Conservation (phyloP, 257 asterid species). For the Petrea volubilis region DNA sequence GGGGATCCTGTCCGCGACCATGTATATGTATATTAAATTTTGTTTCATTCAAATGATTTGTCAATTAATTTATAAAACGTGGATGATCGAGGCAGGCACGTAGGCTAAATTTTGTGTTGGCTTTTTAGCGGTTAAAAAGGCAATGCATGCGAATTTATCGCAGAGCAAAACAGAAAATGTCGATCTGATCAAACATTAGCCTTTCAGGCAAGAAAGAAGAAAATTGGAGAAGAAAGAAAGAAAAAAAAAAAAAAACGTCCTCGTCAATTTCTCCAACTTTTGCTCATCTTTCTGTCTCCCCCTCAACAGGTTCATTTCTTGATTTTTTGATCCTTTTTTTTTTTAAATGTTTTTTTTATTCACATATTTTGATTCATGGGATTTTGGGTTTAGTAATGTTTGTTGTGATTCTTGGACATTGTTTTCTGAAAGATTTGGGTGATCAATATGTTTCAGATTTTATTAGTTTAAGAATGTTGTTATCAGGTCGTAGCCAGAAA, state of each 20-base stretch:
- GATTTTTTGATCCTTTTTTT: not conserved
- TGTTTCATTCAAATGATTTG: too few relatives aligned
- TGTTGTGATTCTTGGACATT: not conserved
- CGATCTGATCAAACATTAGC: not conserved
- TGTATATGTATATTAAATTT: too few relatives aligned
- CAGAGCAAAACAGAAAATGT: constrained; percentile 20
- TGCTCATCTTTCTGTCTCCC: constrained; percentile 29
- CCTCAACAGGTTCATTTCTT: constrained; percentile 26
- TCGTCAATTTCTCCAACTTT: constrained; percentile 24
- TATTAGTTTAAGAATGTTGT: too few relatives aligned
- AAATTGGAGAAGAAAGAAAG: too few relatives aligned
- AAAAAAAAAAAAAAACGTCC: constrained; percentile 15
- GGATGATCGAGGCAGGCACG: constrained; percentile 46
- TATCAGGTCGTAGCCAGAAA: too few relatives aligned
- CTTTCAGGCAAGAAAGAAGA: not conserved
- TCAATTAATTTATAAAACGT: constrained; percentile 31
- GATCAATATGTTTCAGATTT: too few relatives aligned
- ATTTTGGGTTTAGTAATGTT: constrained; percentile 7
- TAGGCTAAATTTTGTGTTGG: not conserved
- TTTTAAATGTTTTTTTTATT: too few relatives aligned
- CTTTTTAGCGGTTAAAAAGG: constrained; percentile 37
- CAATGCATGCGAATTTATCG: constrained; percentile 45
- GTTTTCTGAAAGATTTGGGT: not conserved
- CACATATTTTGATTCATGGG: not conserved
- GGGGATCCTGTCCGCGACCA: too few relatives aligned